Conservation (phyloP, 2,329 filamentous ascomycete genomes). For the Colletotrichum liaoningense region DNA sequence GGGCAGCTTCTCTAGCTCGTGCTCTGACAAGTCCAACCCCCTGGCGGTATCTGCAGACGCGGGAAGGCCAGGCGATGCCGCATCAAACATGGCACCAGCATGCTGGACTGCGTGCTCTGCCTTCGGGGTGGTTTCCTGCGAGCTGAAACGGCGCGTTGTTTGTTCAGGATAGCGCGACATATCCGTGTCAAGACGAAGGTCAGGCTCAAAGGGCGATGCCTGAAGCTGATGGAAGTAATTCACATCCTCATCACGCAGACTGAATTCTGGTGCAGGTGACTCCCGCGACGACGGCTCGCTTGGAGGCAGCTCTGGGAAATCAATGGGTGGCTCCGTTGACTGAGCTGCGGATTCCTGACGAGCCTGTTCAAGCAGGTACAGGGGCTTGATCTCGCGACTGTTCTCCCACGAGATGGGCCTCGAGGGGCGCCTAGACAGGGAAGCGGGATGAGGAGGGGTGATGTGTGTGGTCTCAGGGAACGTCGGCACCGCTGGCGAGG, state of each 20-base stretch:
- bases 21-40: not conserved
- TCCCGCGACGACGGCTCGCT: conserved; percentile 51
- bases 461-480: conserved; percentile 42
- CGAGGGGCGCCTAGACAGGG: conserved; percentile 49
- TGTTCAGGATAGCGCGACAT: conserved; percentile 41
- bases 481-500: conserved; percentile 44
- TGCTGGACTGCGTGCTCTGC: conserved; percentile 51
- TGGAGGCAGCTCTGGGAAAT: conserved; percentile 63
- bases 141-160: conserved; percentile 64
- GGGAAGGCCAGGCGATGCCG: conserved; percentile 19
- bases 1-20: conserved; percentile 4
- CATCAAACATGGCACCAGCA: conserved; percentile 12
- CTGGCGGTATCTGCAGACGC: not conserved
- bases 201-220: conserved; percentile 38
- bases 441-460: not conserved
- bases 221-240: conserved; percentile 34
- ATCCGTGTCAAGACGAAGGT: conserved; percentile 56
- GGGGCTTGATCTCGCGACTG: conserved; percentile 79
- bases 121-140: conserved; percentile 76
- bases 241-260: conserved; percentile 44
- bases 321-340: conserved; percentile 45
- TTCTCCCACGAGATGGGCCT: conserved; percentile 72
- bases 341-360: conserved; percentile 48
- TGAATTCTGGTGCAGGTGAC: conserved; percentile 47
- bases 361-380: conserved; percentile 81